Evolutionary conservation across 2,329 filamentous ascomycete species (phyloP), one percentile per base, ranked within the genome.

Genomic region (Diaporthe capsici): DNA sequence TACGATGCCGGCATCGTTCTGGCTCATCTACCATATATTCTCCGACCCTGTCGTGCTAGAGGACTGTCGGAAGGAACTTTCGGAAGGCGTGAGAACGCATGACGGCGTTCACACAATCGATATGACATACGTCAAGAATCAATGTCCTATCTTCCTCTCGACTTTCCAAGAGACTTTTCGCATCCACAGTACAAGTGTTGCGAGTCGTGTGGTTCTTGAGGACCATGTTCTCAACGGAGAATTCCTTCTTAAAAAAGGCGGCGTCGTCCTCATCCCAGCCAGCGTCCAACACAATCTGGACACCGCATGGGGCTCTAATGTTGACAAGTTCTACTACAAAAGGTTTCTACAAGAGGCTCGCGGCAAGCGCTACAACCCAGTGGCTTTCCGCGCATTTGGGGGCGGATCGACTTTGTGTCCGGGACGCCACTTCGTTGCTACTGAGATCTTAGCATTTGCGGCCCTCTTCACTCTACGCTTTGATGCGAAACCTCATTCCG

Each of bases 1-100:
- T 73, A 84, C 83, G 0, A 77, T 80, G 0, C 82, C 84, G 2
- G 79, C 84, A 0, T 53, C 81, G 0, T 86, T 86, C 76, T 87
- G 85, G 86, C 78, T 83, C 6, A 44, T 85, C 2, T 83, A 81
- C 39, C 81, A 83, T 67, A 78, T 86, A 22, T 81, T 82, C 53
- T 84, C 84, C 0, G 74, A 84, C 42, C 80, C 82, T 0, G 51
- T 55, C 0, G 76, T 84, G 0, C 77, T 86, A 1, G 49, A 63
- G 2, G 80, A 80, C 1, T 80, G 82, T 51, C 82, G 85, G 3
- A 7, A 20, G 8, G 76, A 78, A 37, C 17, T 78, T 22, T 9
- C 6, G 22, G n/a, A 17, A 22, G 22, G 28, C 1, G 72, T 73
- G n/a, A 28, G 51, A 39, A n/a, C 51, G 20, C 12, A 10, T 5